Conservation (phyloP, 805 yeast species). For the Pichia rugopelliculosa region DNA sequence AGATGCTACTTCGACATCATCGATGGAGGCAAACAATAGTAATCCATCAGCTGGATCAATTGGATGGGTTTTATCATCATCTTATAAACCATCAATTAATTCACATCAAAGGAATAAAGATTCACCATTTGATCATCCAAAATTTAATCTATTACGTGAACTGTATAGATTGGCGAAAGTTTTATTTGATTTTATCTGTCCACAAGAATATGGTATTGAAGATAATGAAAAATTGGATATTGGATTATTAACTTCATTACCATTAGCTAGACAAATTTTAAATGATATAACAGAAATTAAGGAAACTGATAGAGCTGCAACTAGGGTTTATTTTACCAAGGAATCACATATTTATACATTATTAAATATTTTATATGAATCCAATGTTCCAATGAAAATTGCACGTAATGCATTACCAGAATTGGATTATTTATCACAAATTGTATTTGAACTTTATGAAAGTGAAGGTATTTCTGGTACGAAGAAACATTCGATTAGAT, state of each 20-base stretch:
- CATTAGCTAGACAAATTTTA: constrained; percentile 82
- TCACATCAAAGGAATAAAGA: constrained; percentile 13
- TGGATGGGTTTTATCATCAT: constrained; percentile 55
- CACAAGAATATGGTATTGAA: constrained; percentile 97
- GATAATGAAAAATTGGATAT: constrained; percentile 93
- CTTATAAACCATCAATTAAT: constrained; percentile 24
- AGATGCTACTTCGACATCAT: constrained; percentile 18
- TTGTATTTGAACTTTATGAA: constrained; percentile 88
- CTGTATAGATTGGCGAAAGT: constrained; percentile 86
- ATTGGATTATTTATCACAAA: constrained; percentile 89
- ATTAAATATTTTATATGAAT: constrained; percentile 82
- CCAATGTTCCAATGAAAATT: constrained; percentile 90
- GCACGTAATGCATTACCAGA: constrained; percentile 95
- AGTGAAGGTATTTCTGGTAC: constrained; percentile 55
- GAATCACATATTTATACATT: constrained; percentile 95
- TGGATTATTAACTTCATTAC: constrained; percentile 89
- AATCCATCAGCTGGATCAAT: constrained; percentile 49
- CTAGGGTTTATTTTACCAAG: constrained; percentile 88
- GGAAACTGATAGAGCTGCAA: constrained; percentile 71
- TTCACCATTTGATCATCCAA: constrained; percentile 68
- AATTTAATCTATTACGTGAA: constrained; percentile 76
- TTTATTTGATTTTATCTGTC: constrained; percentile 93
- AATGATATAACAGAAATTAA: constrained; percentile 75
- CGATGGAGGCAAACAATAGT: constrained; percentile 14
- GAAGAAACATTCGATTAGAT: constrained; percentile 81